Percentiles rank a stretch among this genome's conserved stretches.
Evolutionary conservation across 768 basidiomycete species (phyloP).

Genomic region (Auricularia sp.): DNA sequence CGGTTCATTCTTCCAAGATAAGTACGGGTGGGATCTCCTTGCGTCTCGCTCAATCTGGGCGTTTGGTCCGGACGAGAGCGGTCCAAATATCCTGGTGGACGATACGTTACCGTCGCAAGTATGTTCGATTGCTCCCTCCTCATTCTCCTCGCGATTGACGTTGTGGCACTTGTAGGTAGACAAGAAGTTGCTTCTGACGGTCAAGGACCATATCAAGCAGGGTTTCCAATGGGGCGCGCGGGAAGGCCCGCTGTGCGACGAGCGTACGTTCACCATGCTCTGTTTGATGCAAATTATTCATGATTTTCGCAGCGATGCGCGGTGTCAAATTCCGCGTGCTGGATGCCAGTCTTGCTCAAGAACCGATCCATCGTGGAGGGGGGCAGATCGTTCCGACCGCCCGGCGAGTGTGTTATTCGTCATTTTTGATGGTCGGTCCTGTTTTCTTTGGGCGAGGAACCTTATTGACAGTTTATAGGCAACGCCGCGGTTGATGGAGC

Average conservation of each 20-base stretch:
- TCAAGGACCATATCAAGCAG: constrained; percentile 94
- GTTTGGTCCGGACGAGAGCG: constrained; percentile 94
- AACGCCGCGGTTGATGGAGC: constrained; percentile 91
- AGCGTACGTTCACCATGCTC: constrained; percentile 57
- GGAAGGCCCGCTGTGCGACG: constrained; percentile 95
- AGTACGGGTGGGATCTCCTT: constrained; percentile 96
- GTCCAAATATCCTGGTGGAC: constrained; percentile 87
- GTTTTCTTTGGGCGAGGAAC: constrained; percentile 1
- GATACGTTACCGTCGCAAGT: constrained; percentile 94
- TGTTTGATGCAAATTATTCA: constrained; percentile 4
- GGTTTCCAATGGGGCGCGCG: constrained; percentile 99
- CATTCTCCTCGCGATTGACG: not conserved
- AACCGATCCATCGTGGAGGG: constrained; percentile 95
- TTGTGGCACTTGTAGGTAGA: constrained; percentile 51
- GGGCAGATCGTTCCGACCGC: constrained; percentile 98
- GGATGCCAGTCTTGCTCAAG: constrained; percentile 84
- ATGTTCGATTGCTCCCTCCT: constrained; percentile 9
- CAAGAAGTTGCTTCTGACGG: constrained; percentile 79
- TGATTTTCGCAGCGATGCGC: constrained; percentile 64
- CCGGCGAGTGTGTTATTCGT: constrained; percentile 97
- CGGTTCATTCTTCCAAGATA: constrained; percentile 91
- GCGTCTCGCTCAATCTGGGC: constrained; percentile 99
- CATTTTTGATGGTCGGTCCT: constrained; percentile 84
- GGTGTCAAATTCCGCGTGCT: constrained; percentile 96
- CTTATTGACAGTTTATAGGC: constrained; percentile 42